Conservation (phyloP, 768 basidiomycete species). For the Porphyrellus cyaneotinctus region DNA sequence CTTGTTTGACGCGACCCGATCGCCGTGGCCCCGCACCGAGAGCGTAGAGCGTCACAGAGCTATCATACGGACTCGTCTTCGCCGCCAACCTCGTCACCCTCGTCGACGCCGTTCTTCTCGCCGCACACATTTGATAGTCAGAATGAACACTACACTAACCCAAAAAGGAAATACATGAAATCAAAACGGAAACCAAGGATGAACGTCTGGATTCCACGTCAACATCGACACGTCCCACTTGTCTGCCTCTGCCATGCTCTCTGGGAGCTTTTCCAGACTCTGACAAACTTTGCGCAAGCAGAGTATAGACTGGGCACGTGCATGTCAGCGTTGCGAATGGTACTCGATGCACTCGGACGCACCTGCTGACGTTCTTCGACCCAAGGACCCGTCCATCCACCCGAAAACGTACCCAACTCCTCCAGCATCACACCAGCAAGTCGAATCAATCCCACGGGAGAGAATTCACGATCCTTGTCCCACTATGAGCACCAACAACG, state of each 20-base stretch:
- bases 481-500: not conserved
- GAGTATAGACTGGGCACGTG: conserved; percentile 37
- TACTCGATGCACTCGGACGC: not conserved
- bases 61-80: conserved; percentile 42
- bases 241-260: conserved; percentile 28
- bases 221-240: conserved; percentile 39
- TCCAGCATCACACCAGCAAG: conserved; percentile 43
- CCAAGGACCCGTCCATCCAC: conserved; percentile 47
- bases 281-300: conserved; percentile 36
- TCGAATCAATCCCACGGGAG: conserved; percentile 39
- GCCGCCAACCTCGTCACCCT: conserved; percentile 34
- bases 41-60: conserved; percentile 39
- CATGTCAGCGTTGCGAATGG: not conserved
- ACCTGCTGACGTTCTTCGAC: conserved; percentile 47
- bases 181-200: conserved; percentile 62
- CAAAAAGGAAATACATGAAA: not conserved
- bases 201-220: conserved; percentile 44
- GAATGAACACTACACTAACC: too few species aligned
- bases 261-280: conserved; percentile 37
- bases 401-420: conserved; percentile 24
- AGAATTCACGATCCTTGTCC: conserved; percentile 36
- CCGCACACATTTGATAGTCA: too few species aligned
- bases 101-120: conserved; percentile 26
- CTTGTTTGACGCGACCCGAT: conserved; percentile 30
- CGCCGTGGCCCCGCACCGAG: not conserved